A percentile compares a stretch with the other conserved stretches of the same genome.
phyloP scores from a whole-genome alignment of 306 rosid genomes.

The Quercus mongolica region DNA sequence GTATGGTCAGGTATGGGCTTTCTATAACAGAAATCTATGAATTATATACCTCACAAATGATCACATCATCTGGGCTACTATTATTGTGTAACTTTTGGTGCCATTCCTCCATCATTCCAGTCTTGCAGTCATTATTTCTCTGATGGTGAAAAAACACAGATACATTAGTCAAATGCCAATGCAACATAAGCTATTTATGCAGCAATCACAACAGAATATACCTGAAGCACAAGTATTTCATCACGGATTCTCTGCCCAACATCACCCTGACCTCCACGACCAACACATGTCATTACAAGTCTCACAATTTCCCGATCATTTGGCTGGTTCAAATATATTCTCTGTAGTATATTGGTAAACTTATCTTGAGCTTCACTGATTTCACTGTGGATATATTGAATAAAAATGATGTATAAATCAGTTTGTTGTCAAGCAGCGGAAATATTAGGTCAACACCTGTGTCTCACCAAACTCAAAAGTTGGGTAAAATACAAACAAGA shows the following conservation, averaged over 20 bases:
- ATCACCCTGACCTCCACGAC: conserved; percentile 28
- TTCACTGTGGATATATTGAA: conserved; percentile 26
- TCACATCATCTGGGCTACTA: conserved; percentile 39
- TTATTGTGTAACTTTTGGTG: conserved; percentile 44
- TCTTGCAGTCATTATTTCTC: conserved; percentile 34
- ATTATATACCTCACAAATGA: conserved; percentile 35
- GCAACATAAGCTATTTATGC: not conserved
- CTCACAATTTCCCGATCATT: conserved; percentile 27
- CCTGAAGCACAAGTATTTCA: conserved; percentile 41
- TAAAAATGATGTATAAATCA: not conserved
- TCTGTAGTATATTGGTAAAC: conserved; percentile 26
- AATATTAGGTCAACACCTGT: not conserved
- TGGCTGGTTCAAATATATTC: conserved; percentile 26
- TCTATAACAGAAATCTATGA: not conserved
- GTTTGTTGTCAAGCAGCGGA: not conserved
- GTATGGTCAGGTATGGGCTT: not conserved
- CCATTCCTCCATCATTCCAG: conserved; percentile 47
- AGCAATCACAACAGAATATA: not conserved
- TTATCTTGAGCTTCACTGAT: conserved; percentile 35
- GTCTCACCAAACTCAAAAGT: not conserved
- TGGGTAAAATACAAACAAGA: not conserved
- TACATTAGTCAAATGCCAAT: not conserved
- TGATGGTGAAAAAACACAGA: conserved; percentile 9
- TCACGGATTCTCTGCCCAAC: conserved; percentile 40
- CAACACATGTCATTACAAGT: conserved; percentile 23